phyloP scores from a whole-genome alignment of 306 rosid genomes.

The Glycyrrhiza uralensis region DNA sequence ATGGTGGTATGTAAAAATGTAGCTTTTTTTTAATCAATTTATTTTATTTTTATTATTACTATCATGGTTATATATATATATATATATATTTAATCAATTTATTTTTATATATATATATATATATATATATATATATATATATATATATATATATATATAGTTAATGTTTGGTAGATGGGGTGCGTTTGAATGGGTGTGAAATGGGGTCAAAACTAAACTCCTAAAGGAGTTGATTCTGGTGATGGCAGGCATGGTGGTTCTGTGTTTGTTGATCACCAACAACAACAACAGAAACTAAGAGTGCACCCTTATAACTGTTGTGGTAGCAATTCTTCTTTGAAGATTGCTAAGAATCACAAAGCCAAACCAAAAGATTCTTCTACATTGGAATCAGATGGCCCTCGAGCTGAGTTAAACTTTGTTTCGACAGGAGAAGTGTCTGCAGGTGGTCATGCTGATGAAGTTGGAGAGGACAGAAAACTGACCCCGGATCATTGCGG shows the following conservation, averaged over 20 bases:
- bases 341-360: conserved; percentile 18
- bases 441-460: conserved; percentile 38
- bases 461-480: conserved; percentile 38
- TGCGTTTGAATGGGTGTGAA: conserved; percentile 45
- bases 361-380: conserved; percentile 4
- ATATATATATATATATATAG: too few species aligned
- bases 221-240: conserved; percentile 29
- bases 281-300: conserved; percentile 5
- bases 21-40: neutral
- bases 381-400: neutral
- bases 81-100: neutral
- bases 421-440: conserved; percentile 40
- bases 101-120: too few species aligned
- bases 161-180: conserved; percentile 38
- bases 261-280: conserved; percentile 19
- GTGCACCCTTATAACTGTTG: conserved; percentile 1
- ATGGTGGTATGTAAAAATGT: too few species aligned
- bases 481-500: conserved; percentile 45
- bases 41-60: neutral
- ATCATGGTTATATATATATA: neutral
- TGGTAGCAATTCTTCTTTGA: conserved; percentile 21
- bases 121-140: too few species aligned
- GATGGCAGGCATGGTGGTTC: neutral
- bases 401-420: conserved; percentile 21
- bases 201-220: conserved; percentile 45